A percentile compares a stretch with the other conserved stretches of the same genome.
These are phyloP conservation scores for Rhodomyrtus tomentosa DNA, from an alignment of 345 rosid species.

Conservation along the genomic window DNA sequence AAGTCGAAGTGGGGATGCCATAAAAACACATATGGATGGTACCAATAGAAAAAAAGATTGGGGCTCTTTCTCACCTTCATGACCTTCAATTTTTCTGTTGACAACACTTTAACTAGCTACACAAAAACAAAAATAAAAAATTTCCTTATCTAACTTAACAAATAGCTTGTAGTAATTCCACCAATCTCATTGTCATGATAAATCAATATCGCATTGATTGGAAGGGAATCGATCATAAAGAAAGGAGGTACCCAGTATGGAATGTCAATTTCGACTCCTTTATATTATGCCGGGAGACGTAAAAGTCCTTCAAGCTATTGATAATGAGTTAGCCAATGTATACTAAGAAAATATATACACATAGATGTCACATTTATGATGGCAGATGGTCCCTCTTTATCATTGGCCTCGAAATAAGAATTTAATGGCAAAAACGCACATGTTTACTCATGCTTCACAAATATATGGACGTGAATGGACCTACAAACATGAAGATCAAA, in stretches of 20 bases:
- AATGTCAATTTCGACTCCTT: background rate
- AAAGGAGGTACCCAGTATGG: background rate
- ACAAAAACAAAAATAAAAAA: no score
- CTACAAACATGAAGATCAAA: background rate
- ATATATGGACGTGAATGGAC: background rate
- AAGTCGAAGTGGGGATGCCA: background rate
- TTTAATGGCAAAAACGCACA: background rate
- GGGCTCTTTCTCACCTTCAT: background rate
- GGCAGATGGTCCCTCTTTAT: background rate
- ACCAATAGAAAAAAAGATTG: background rate
- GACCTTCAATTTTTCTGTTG: background rate
- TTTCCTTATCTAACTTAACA: background rate
- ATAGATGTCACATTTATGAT: background rate
- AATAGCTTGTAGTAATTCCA: background rate
- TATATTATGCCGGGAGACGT: background rate
- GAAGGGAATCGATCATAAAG: background rate
- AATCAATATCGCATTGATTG: background rate
- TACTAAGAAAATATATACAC: fast-evolving
- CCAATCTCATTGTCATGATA: background rate
- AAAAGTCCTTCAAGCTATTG: background rate
- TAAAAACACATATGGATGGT: background rate
- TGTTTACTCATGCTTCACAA: background rate
- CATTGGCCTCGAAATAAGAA: background rate
- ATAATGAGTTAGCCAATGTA: background rate
- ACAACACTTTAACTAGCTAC: background rate